Evolutionary conservation across 306 rosid genomes (phyloP).

Genomic region (Astragalus glycyphyllos): DNA sequence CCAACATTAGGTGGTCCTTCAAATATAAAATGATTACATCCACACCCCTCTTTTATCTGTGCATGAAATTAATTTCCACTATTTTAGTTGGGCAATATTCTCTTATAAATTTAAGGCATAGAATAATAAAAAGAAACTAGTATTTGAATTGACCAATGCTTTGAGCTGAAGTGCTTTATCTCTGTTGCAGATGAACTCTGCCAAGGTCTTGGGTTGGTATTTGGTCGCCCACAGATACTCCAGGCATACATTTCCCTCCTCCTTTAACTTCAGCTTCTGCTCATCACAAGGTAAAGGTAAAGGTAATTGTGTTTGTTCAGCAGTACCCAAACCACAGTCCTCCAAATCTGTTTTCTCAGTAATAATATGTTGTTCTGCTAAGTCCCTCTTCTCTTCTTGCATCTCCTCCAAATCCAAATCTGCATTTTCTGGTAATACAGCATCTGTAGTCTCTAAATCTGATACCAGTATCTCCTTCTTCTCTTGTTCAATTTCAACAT

Average conservation of each 20-base stretch:
- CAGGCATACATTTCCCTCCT: slow-evolving; percentile 1
- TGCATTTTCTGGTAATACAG: neutral
- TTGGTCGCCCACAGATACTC: slow-evolving; percentile 67
- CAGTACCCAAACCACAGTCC: no score
- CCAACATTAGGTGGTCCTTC: slow-evolving; percentile 86
- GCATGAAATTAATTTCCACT: neutral
- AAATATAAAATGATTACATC: slow-evolving; percentile 71
- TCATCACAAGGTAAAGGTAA: no score
- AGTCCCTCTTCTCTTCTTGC: slow-evolving; percentile 1
- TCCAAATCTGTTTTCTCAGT: no score
- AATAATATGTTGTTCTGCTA: no score
- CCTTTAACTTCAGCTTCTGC: neutral
- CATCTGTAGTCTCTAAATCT: neutral
- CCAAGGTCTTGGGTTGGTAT: slow-evolving; percentile 64
- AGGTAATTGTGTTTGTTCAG: no score
- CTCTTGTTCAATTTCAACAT: neutral
- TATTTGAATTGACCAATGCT: slow-evolving; percentile 47
- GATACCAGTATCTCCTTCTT: slow-evolving; percentile 50
- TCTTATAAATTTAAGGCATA: neutral
- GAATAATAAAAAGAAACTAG: slow-evolving; percentile 1
- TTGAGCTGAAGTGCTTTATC: slow-evolving; percentile 59
- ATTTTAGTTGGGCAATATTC: no score
- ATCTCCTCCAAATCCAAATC: neutral
- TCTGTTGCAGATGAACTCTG: slow-evolving; percentile 71
- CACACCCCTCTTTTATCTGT: slow-evolving; percentile 54